phyloP scores from a whole-genome alignment of 106 monocot genomes.

The Acorus gramineus region DNA sequence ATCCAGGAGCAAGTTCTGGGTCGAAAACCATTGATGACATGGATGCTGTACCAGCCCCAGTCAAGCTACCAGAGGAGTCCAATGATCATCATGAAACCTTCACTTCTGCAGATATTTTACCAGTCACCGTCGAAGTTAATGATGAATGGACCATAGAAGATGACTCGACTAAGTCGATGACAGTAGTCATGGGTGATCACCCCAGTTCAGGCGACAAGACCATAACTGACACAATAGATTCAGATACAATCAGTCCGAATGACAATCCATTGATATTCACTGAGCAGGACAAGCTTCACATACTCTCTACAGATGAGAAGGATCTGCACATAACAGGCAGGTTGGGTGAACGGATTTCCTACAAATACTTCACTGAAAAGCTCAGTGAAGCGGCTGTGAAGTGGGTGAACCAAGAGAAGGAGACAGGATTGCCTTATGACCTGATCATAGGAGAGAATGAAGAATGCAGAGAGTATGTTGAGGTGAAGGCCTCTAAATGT shows the following conservation, averaged over 20 bases:
- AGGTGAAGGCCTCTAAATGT: constrained; percentile 84
- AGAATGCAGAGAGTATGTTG: constrained; percentile 43
- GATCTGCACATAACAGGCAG: constrained; percentile 42
- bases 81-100: constrained; percentile 1
- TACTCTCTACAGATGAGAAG: constrained; percentile 13
- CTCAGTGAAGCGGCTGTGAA: constrained; percentile 34
- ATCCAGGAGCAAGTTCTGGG: constrained; percentile 6
- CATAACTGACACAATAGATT: not conserved
- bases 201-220: not conserved
- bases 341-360: constrained; percentile 61
- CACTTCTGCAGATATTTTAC: constrained; percentile 15
- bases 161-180: not conserved
- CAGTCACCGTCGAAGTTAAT: constrained; percentile 24
- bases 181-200: constrained; percentile 11
- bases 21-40: constrained; percentile 2
- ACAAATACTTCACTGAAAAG: constrained; percentile 55
- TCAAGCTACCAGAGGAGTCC: not conserved
- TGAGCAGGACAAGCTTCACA: constrained; percentile 15
- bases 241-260: not conserved
- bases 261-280: constrained; percentile 1
- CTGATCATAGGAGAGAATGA: constrained; percentile 36
- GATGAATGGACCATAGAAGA: constrained; percentile 41
- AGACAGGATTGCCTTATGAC: constrained; percentile 91
- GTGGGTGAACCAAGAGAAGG: constrained; percentile 80
- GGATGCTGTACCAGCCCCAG: no score